Evolutionary conservation across 2,329 filamentous ascomycete genomes (phyloP), one percentile per base, ranked within the genome.

Genomic region (Xylaria sp.): DNA sequence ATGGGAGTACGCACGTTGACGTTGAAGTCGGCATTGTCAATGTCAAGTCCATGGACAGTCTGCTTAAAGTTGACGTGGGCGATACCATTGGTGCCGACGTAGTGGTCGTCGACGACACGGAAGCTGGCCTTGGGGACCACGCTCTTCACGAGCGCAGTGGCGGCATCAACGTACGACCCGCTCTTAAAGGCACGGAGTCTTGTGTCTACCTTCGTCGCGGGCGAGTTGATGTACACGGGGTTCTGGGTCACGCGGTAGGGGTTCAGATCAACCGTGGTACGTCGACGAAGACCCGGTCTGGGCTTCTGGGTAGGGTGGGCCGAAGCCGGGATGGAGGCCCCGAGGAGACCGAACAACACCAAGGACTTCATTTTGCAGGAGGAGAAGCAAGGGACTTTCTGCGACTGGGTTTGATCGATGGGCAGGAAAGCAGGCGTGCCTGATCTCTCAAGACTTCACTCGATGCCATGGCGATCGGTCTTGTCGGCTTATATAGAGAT

Each of bases 21-120:
- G 55, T 84, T 84, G 66, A 84, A 83, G 67, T 83, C 80, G 0
- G 79, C 81, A 65, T 85, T 85, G 65, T 85, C 83, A 60, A 86
- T 79, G 61, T 85, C 83, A 23, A 85, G 68, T 1, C 79, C 83
- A 57, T 84, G 80, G 5, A 76, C 73, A 0, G 82, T 85, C 72
- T 86, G 83, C 71, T 81, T 82, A 68, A 85, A 83, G 69, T 83
- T 78, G 63, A 84, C 80, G 65, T 86, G 83, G 0, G 76, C 76
- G 60, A 86, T 74, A 7, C 82, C 82, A 57, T 83, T 83, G 51
- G 66, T 70, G n/a, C 82, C 77, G 9, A 81, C 73, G 54, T 85
- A 85, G 65, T 79, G 76, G 66, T 84, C 81, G 0, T 76, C 68
- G 0, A 79, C 77, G 5, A 82, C 63, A 18, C 83, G 80, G 70